These are phyloP conservation scores for Macrophomina tecta DNA, from an alignment of 2,329 filamentous ascomycete genomes.

Conservation along the genomic window DNA sequence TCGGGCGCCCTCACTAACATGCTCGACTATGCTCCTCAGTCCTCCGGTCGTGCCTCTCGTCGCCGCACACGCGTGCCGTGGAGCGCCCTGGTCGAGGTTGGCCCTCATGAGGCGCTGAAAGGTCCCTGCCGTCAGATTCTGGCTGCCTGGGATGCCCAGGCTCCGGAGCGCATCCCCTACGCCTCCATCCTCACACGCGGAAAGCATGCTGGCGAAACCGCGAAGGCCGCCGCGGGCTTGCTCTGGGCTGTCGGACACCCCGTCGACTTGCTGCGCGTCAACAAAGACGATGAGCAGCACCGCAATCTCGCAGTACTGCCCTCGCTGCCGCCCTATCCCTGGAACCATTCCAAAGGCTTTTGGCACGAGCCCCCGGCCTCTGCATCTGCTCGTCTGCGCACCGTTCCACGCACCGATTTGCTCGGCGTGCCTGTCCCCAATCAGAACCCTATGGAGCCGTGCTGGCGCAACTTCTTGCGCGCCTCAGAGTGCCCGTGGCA, in stretches of 20 bases:
- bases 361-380: constrained; percentile 32
- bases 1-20: constrained; percentile 36
- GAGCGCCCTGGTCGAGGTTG: constrained; percentile 34
- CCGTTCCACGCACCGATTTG: constrained; percentile 29
- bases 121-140: constrained; percentile 32
- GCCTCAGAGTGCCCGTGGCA: constrained; percentile 35
- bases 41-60: not conserved
- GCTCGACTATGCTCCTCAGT: constrained; percentile 6
- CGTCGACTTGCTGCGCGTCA: constrained; percentile 32
- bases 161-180: constrained; percentile 29
- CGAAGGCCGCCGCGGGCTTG: constrained; percentile 31
- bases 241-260: constrained; percentile 31
- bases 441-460: constrained; percentile 27
- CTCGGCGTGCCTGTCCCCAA: constrained; percentile 37
- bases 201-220: constrained; percentile 28
- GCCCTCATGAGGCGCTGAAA: constrained; percentile 40
- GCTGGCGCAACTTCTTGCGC: constrained; percentile 33
- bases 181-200: constrained; percentile 29
- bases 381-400: not conserved
- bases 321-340: constrained; percentile 41
- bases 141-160: not conserved
- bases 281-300: constrained; percentile 31
- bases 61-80: not conserved
- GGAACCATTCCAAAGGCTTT: constrained; percentile 39
- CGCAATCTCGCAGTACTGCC: constrained; percentile 20